These are phyloP conservation scores for Hymenoscyphus fructigenus DNA, from an alignment of 2,329 filamentous ascomycete genomes.

Conservation along the genomic window DNA sequence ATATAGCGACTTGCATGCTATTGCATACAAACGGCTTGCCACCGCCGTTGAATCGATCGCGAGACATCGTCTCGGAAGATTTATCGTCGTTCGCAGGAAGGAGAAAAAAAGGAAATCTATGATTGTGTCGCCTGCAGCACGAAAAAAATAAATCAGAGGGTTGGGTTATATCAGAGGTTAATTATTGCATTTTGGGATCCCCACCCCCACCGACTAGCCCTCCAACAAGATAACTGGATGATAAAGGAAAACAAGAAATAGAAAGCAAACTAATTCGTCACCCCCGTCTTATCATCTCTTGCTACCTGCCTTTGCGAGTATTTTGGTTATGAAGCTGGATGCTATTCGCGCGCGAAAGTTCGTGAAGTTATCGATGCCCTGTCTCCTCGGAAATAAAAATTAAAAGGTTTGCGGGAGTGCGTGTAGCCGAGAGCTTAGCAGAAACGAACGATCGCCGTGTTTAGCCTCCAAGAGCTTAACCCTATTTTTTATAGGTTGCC, in stretches of 20 bases:
- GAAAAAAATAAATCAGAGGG: background rate
- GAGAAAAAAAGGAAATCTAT: background rate
- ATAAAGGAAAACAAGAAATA: background rate
- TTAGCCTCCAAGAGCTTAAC: background rate
- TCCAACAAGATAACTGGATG: background rate
- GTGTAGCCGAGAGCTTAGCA: background rate
- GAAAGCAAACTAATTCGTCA: background rate
- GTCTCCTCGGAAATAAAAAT: background rate
- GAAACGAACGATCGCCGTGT: background rate
- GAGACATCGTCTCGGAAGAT: slow-evolving; percentile 2
- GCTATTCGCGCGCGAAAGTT: background rate
- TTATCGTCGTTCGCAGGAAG: background rate
- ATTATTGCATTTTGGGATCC: background rate
- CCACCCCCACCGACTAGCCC: background rate
- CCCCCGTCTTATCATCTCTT: background rate
- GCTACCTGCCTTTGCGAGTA: slow-evolving; percentile 3
- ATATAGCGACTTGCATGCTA: slow-evolving; percentile 6
- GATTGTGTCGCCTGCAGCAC: background rate
- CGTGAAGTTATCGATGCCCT: no score
- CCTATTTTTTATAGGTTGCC: background rate
- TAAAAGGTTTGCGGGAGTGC: background rate
- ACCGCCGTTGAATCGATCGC: background rate
- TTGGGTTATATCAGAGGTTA: background rate
- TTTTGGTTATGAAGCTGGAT: background rate
- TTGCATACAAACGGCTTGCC: background rate